These are phyloP conservation scores for Skeletonema tropicum DNA, from an alignment of 108 stramenopile genomes.

Conservation along the genomic window DNA sequence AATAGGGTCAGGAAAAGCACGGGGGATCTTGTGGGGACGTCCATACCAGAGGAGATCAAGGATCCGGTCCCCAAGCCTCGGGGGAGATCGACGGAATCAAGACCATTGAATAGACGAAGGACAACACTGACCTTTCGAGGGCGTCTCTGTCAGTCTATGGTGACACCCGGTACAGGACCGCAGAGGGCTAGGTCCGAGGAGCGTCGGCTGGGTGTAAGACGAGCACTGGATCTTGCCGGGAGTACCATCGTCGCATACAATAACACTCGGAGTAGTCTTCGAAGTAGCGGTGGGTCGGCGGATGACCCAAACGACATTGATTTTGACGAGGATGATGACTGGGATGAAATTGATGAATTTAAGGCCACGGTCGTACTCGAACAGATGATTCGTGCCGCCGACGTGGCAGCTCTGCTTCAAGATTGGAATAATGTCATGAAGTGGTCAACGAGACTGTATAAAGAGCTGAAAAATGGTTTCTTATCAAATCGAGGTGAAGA, in stretches of 20 bases:
- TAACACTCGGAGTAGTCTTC: not conserved
- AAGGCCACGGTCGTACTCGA: constrained; percentile 73
- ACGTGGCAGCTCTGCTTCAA: constrained; percentile 60
- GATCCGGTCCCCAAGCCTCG: not conserved
- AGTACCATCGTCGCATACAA: constrained; percentile 65
- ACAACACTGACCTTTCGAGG: not conserved
- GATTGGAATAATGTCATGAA: constrained; percentile 53
- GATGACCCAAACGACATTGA: not conserved
- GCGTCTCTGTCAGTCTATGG: constrained; percentile 8
- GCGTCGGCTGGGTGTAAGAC: constrained; percentile 63
- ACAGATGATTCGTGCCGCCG: constrained; percentile 50
- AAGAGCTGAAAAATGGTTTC: constrained; percentile 52
- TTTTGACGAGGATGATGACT: constrained; percentile 31
- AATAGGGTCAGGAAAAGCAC: not conserved
- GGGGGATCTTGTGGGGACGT: not conserved
- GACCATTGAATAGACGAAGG: not conserved
- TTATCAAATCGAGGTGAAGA: constrained; percentile 61
- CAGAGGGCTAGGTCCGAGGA: constrained; percentile 9
- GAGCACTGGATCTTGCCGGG: constrained; percentile 78
- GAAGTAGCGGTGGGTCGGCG: not conserved
- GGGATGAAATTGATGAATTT: constrained; percentile 68
- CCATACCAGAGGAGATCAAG: not conserved
- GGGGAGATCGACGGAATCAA: not conserved
- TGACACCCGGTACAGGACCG: not conserved
- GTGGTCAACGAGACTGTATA: constrained; percentile 56